Evolutionary conservation across 164 flowering plant species (phyloP), one percentile per base, ranked within the genome.

Genomic region (Vitis cinerea): DNA sequence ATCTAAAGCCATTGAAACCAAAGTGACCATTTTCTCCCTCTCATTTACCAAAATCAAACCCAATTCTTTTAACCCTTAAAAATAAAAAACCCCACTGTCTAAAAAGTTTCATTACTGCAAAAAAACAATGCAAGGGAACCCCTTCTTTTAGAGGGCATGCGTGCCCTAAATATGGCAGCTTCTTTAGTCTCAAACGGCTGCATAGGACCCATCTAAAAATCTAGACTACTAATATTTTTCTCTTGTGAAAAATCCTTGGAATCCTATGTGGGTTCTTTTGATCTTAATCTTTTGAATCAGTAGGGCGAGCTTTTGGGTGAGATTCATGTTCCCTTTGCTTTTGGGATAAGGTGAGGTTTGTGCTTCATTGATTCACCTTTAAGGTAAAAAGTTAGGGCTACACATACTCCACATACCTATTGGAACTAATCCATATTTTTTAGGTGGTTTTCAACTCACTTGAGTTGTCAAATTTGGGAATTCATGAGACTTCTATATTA

Each of bases 261-360:
- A 79, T 79, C 82, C 79, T 58, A 76, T 76, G 78, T 64, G 66
- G 67, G 57, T 65, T 53, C 47, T 72, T 71, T 68, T 68, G 29
- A 66, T 53, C 58, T 53, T 29, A 57, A 60, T 63, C 44, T 61
- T 70, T 67, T 70, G 74, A 79, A 72, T 72, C 64, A 68, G n/a
- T 57, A 29, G 44, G 64, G 2, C 27, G 6, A 37, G 61, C 75
- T 70, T 75, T 79, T 63, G 27, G 63, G 66, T 58, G 54, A 69
- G 75, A 75, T 78, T 75, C 78, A 72, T 65, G 8, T 77, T 59
- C 59, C 44, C 27, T 70, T 68, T 72, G 60, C 68, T 72, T 72
- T 64, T 44, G 52, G 29, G 71, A 75, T 75, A 72, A 72, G 76
- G 68, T 71, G 53, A 71, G 58, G 60, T 62, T 79, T 72, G 59